Percentiles rank a stretch among this genome's conserved stretches.
phyloP scores from a whole-genome alignment of 495 filamentous ascomycete genomes.

The Daldinia loculata region DNA sequence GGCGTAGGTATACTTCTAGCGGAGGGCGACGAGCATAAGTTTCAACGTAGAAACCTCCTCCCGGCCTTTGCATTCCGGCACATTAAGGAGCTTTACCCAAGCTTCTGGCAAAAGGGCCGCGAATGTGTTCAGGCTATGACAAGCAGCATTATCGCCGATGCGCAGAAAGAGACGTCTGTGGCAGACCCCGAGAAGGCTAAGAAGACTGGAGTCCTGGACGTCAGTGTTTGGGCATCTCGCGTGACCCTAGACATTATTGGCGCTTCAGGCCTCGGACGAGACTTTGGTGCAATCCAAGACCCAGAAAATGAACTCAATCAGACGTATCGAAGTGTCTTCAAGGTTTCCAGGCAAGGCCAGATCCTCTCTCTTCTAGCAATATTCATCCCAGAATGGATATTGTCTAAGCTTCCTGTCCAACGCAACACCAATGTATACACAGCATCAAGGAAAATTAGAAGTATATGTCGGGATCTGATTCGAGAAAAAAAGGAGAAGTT shows the following conservation, averaged over 20 bases:
- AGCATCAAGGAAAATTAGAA: constrained; percentile 66
- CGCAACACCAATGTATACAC: constrained; percentile 68
- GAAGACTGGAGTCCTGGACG: constrained; percentile 67
- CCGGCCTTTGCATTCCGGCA: constrained; percentile 88
- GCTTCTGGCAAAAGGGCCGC: constrained; percentile 78
- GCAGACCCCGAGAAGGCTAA: constrained; percentile 53
- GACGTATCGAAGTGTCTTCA: constrained; percentile 71
- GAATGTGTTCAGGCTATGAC: constrained; percentile 60
- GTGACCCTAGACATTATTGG: constrained; percentile 91
- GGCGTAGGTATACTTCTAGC: constrained; percentile 82
- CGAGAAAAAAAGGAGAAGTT: constrained; percentile 70
- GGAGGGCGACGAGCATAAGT: constrained; percentile 86
- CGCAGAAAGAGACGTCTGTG: constrained; percentile 50
- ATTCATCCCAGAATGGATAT: constrained; percentile 60
- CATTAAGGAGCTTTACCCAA: constrained; percentile 83
- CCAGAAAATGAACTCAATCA: constrained; percentile 68
- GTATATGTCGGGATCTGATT: constrained; percentile 72
- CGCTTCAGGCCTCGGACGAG: constrained; percentile 78
- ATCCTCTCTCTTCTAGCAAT: constrained; percentile 57
- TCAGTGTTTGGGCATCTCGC: constrained; percentile 72
- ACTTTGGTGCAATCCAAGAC: constrained; percentile 76
- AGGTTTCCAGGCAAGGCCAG: constrained; percentile 49
- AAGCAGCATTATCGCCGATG: constrained; percentile 40
- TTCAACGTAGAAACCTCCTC: constrained; percentile 79
- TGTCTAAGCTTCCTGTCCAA: constrained; percentile 66